Percentiles rank a stretch among this genome's conserved stretches.
These are phyloP conservation scores for Rhododendron molle DNA, from an alignment of 148 eudicot species.

Conservation along the genomic window DNA sequence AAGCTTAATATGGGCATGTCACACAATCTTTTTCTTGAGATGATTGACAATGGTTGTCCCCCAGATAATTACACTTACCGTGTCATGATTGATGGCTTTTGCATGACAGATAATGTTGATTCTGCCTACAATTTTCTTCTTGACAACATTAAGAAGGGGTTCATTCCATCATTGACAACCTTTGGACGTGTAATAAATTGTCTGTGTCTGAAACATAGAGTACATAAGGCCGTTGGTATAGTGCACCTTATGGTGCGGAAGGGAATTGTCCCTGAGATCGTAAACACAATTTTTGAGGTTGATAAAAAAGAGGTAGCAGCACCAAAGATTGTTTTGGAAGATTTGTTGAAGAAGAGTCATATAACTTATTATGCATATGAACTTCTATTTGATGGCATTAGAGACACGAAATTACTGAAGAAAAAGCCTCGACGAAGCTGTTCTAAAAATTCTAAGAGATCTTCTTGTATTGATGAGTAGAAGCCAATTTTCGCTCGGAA, in stretches of 20 bases:
- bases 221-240: conserved; percentile 67
- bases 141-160: conserved; percentile 50
- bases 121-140: conserved; percentile 60
- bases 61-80: conserved; percentile 75
- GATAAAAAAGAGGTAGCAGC: conserved; percentile 86
- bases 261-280: conserved; percentile 79
- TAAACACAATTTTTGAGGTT: conserved; percentile 62
- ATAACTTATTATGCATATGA: conserved; percentile 88
- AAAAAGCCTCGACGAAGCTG: conserved; percentile 21
- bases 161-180: conserved; percentile 58
- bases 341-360: conserved; percentile 75
- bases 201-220: conserved; percentile 66
- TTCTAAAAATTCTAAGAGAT: conserved; percentile 8
- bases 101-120: conserved; percentile 64
- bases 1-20: conserved; percentile 65
- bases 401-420: conserved; percentile 65
- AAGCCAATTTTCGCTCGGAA: background rate
- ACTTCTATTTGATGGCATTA: conserved; percentile 72
- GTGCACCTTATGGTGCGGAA: conserved; percentile 69
- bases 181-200: conserved; percentile 88
- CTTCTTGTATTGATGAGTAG: background rate
- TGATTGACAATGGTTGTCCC: conserved; percentile 46
- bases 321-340: conserved; percentile 90
- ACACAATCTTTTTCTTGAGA: conserved; percentile 54
- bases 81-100: conserved; percentile 80